Percentiles rank a stretch among this genome's conserved stretches.
phyloP scores from a whole-genome alignment of 257 asterid genomes.

The Cordia subcordata region DNA sequence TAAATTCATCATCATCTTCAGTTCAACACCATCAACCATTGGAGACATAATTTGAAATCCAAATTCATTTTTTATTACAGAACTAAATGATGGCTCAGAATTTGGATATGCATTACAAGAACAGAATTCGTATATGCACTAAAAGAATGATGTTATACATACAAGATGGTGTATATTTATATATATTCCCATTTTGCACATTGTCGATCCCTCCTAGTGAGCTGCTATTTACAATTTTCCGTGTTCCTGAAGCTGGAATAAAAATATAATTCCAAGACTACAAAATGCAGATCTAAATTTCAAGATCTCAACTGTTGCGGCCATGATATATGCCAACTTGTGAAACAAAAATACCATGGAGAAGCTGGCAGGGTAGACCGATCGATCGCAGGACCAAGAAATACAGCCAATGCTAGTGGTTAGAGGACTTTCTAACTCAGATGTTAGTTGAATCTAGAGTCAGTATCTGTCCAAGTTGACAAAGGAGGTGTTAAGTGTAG shows the following conservation, averaged over 20 bases:
- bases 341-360: constrained; percentile 11
- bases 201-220: not conserved
- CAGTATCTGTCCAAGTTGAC: not conserved
- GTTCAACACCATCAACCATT: no score
- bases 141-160: no score
- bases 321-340: constrained; percentile 14
- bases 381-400: not conserved
- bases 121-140: not conserved
- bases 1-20: no score
- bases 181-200: not conserved
- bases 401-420: constrained; percentile 5
- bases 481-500: not conserved
- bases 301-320: not conserved
- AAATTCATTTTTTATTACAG: no score
- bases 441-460: constrained; percentile 7
- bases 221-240: constrained; percentile 12
- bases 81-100: no score
- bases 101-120: no score
- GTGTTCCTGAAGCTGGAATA: not conserved
- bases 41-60: no score
- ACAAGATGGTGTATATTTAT: not conserved
- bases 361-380: constrained; percentile 7
- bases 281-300: not conserved
- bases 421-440: constrained; percentile 6
- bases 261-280: not conserved